Conservation (phyloP, 179 eudicot genomes). For the Pouteria campechiana region DNA sequence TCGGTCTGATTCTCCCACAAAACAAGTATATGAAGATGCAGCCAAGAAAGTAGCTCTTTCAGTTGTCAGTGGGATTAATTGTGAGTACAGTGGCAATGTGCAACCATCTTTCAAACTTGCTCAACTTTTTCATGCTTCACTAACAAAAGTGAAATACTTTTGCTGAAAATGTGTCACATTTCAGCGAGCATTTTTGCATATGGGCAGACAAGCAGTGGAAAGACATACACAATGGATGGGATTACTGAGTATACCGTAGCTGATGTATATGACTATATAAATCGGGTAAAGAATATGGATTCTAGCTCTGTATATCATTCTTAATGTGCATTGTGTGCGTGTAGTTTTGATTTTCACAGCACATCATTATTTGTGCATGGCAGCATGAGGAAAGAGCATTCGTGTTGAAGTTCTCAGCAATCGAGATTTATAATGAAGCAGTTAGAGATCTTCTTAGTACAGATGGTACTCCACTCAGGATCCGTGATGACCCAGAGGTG, state of each 20-base stretch:
- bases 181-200: constrained; percentile 92
- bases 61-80: constrained; percentile 84
- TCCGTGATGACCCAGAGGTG: constrained; percentile 88
- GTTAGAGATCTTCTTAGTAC: constrained; percentile 81
- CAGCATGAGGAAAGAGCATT: constrained; percentile 93
- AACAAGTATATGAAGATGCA: constrained; percentile 78
- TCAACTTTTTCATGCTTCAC: too few relatives aligned
- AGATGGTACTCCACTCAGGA: constrained; percentile 59
- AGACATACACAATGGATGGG: constrained; percentile 89
- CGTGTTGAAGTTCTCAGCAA: constrained; percentile 84
- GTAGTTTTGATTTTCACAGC: not conserved
- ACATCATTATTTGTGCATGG: not conserved
- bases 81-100: constrained; percentile 32
- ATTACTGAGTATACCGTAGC: constrained; percentile 69
- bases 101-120: too few relatives aligned
- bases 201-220: constrained; percentile 98
- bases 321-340: not conserved
- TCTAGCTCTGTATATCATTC: constrained; percentile 2
- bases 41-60: constrained; percentile 82
- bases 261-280: constrained; percentile 73
- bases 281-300: constrained; percentile 40
- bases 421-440: constrained; percentile 92
- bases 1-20: constrained; percentile 69
- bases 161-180: too few relatives aligned
- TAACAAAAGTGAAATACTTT: too few relatives aligned